A percentile compares a stretch with the other conserved stretches of the same genome.
phyloP scores from a whole-genome alignment of 306 rosid genomes.

The Mimosa bimucronata region DNA sequence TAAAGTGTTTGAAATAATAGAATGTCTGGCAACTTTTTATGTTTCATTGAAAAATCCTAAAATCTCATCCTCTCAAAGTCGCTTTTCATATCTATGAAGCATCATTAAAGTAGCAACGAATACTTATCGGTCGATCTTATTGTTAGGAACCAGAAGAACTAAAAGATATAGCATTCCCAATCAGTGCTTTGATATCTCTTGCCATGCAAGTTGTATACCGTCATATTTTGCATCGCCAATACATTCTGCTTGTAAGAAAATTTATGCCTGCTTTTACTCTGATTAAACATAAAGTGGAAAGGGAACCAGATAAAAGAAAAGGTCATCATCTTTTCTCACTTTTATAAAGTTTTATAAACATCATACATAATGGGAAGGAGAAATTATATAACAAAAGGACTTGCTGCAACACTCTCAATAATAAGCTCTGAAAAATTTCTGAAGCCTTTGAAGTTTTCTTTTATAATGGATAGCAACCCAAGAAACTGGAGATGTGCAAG shows the following conservation, averaged over 20 bases:
- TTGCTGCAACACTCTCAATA: slow-evolving; percentile 14
- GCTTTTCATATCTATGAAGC: slow-evolving; percentile 28
- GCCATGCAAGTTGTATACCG: slow-evolving; percentile 15
- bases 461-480: slow-evolving; percentile 48
- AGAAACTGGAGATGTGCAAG: slow-evolving; percentile 47
- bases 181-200: slow-evolving; percentile 26
- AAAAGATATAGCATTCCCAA: slow-evolving; percentile 30
- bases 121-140: background rate
- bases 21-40: background rate
- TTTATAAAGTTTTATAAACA: slow-evolving; percentile 24
- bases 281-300: slow-evolving; percentile 34
- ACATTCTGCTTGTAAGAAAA: slow-evolving; percentile 21
- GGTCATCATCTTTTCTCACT: slow-evolving; percentile 37
- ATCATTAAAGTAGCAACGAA: background rate
- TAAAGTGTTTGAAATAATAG: background rate
- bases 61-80: slow-evolving; percentile 24
- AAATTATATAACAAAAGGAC: slow-evolving; percentile 30
- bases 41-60: background rate
- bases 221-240: slow-evolving; percentile 27
- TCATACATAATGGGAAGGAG: slow-evolving; percentile 26
- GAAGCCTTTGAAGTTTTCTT: slow-evolving; percentile 30
- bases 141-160: background rate
- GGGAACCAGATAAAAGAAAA: slow-evolving; percentile 41
- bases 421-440: slow-evolving; percentile 32
- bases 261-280: slow-evolving; percentile 41